A percentile compares a stretch with the other conserved stretches of the same genome.
Evolutionary conservation across 2,329 filamentous ascomycete species (phyloP).

Genomic region (Scedosporium minutisporum): DNA sequence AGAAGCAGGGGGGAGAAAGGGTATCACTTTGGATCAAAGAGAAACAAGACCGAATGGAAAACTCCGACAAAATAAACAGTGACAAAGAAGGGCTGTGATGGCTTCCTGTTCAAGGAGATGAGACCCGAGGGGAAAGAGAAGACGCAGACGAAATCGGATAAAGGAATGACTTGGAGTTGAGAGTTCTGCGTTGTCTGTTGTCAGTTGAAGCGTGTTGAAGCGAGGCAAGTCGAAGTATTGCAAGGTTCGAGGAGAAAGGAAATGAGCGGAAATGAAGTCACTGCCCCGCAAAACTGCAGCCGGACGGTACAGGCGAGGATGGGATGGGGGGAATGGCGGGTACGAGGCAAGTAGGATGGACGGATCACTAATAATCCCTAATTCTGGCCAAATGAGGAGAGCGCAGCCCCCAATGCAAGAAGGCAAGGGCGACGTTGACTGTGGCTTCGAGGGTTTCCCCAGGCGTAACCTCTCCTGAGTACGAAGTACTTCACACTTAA

Average conservation of each 20-base stretch:
- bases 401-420: not conserved
- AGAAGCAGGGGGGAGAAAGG: not conserved
- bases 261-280: conserved; percentile 4
- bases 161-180: not conserved
- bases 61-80: not conserved
- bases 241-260: not conserved
- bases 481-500: no score
- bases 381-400: not conserved
- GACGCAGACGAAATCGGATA: not conserved
- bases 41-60: not conserved
- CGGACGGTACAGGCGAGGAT: not conserved
- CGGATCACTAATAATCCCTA: not conserved
- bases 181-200: not conserved
- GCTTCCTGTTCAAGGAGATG: not conserved
- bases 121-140: not conserved
- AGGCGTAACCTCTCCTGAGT: no score
- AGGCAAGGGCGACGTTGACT: not conserved
- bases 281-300: not conserved
- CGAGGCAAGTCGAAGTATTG: not conserved
- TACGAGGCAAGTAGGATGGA: not conserved
- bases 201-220: not conserved
- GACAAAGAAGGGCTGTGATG: not conserved
- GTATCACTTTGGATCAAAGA: not conserved
- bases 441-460: no score
- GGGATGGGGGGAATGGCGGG: not conserved